Percentiles rank a stretch among this genome's conserved stretches.
These are phyloP conservation scores for Glarea lozoyensis DNA, from an alignment of 495 filamentous ascomycete species.

Conservation along the genomic window DNA sequence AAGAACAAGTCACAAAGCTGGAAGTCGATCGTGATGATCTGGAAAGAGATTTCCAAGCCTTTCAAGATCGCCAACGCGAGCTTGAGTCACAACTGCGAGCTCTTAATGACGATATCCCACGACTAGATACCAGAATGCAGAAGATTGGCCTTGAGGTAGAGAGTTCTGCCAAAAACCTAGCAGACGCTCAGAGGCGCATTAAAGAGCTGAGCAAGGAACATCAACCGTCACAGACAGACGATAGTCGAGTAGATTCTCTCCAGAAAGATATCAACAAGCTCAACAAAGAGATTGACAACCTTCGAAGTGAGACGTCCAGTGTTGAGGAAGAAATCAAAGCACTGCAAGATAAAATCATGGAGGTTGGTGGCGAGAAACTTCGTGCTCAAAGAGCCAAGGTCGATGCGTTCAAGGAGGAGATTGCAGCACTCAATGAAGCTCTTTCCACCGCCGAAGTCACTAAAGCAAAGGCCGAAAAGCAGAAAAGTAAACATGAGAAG, in stretches of 20 bases:
- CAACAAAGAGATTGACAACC: slow-evolving; percentile 68
- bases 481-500: slow-evolving; percentile 78
- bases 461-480: slow-evolving; percentile 86
- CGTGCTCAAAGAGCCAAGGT: slow-evolving; percentile 87
- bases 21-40: slow-evolving; percentile 78
- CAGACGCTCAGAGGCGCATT: slow-evolving; percentile 73
- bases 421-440: slow-evolving; percentile 68
- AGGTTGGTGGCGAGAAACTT: slow-evolving; percentile 87
- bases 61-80: slow-evolving; percentile 70
- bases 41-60: slow-evolving; percentile 69
- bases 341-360: slow-evolving; percentile 95
- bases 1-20: slow-evolving; percentile 79
- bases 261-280: slow-evolving; percentile 69
- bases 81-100: slow-evolving; percentile 64
- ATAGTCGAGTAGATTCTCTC: slow-evolving; percentile 55
- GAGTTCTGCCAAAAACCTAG: slow-evolving; percentile 73
- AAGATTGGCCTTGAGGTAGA: slow-evolving; percentile 87
- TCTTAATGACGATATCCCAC: slow-evolving; percentile 73
- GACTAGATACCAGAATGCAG: slow-evolving; percentile 81
- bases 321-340: slow-evolving; percentile 87
- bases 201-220: slow-evolving; percentile 74
- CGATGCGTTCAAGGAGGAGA: slow-evolving; percentile 83
- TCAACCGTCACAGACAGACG: slow-evolving; percentile 70
- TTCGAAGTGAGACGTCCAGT: slow-evolving; percentile 70
- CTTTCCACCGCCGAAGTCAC: slow-evolving; percentile 77